These are phyloP conservation scores for Sporothrix curviconia DNA, from an alignment of 2,329 filamentous ascomycete genomes.

Conservation along the genomic window DNA sequence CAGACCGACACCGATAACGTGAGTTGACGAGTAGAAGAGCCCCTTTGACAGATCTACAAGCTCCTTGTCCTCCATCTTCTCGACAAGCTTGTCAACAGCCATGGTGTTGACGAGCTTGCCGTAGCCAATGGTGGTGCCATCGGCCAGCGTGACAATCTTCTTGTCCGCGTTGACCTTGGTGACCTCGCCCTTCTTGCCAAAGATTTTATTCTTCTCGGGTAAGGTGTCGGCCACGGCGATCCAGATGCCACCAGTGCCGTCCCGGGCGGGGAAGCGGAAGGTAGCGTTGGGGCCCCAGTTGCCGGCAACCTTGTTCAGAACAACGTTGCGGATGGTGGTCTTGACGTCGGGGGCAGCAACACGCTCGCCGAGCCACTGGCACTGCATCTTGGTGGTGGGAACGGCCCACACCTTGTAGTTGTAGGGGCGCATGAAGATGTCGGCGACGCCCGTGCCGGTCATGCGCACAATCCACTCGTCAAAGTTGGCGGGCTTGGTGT, in stretches of 20 bases:
- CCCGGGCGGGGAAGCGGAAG: conserved; percentile 93
- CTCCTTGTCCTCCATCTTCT: conserved; percentile 82
- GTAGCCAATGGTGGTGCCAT: conserved; percentile 86
- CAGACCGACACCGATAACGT: conserved; percentile 93
- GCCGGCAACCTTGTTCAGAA: conserved; percentile 90
- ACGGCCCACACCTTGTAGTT: conserved; percentile 99
- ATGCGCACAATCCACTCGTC: conserved; percentile 97
- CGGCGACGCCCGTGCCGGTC: conserved; percentile 80
- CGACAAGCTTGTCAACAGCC: conserved; percentile 82
- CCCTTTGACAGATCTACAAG: conserved; percentile 77
- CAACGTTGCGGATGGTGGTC: conserved; percentile 85
- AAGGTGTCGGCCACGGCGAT: conserved; percentile 91
- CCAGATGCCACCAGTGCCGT: conserved; percentile 98
- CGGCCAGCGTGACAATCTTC: conserved; percentile 74
- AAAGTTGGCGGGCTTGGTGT: conserved; percentile 90
- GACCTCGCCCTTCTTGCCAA: conserved; percentile 78
- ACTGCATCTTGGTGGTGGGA: conserved; percentile 99
- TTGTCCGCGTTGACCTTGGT: conserved; percentile 78
- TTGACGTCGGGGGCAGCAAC: conserved; percentile 96
- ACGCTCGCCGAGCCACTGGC: conserved; percentile 95
- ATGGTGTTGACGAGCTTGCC: conserved; percentile 93
- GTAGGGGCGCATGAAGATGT: conserved; percentile 98
- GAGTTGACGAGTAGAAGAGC: conserved; percentile 93
- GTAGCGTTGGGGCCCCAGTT: conserved; percentile 98
- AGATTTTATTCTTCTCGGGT: conserved; percentile 84